Conservation (phyloP, 805 yeast species). For the Suhomyces tanzawaensis region DNA sequence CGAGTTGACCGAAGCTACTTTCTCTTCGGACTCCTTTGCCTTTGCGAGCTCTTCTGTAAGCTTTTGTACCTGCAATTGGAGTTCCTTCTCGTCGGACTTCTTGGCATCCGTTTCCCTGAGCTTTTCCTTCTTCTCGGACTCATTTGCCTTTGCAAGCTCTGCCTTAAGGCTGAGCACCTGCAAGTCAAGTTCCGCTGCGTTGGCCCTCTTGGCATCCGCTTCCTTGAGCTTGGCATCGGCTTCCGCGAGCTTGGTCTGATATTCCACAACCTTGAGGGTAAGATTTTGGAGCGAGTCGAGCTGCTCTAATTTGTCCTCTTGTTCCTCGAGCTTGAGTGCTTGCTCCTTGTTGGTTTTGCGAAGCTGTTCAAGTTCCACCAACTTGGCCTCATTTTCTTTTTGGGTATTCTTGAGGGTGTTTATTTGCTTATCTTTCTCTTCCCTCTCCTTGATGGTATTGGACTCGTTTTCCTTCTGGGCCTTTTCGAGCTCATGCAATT, state of each 20-base stretch:
- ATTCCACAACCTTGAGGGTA: not conserved
- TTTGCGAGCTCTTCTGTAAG: not conserved
- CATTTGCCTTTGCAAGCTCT: not conserved
- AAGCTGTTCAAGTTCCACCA: constrained; percentile 1
- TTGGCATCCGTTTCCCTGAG: not conserved
- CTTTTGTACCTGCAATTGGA: too few species aligned
- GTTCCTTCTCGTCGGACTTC: not conserved
- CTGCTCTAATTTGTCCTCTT: not conserved
- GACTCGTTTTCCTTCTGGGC: not conserved
- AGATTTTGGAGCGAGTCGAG: not conserved
- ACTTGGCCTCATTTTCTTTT: not conserved
- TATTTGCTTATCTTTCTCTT: constrained; percentile 1
- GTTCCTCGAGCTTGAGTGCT: not conserved
- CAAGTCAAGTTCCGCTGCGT: not conserved
- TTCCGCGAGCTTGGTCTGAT: constrained; percentile 1
- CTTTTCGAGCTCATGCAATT: not conserved
- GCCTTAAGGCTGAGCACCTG: not conserved
- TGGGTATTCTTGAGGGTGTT: not conserved
- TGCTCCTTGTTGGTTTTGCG: constrained; percentile 1
- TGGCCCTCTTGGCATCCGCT: not conserved
- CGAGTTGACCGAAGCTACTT: not conserved
- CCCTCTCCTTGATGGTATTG: not conserved
- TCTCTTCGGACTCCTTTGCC: not conserved
- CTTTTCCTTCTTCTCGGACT: not conserved
- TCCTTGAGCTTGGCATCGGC: constrained; percentile 1